Conservation (phyloP, 768 basidiomycete genomes). For the Naematelia aurantialba region DNA sequence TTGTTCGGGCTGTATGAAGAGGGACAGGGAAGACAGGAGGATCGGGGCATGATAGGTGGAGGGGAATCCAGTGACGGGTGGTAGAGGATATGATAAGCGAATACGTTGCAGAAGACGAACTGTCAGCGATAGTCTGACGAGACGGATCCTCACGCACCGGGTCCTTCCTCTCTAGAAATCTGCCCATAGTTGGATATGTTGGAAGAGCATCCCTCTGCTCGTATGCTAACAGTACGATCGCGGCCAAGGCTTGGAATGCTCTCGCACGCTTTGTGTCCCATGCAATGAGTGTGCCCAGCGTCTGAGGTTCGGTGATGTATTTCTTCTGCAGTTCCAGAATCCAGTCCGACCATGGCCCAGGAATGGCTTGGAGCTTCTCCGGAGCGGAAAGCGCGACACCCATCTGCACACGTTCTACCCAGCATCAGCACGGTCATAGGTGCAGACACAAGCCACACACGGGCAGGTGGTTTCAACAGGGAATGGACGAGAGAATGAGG, state of each 20-base stretch:
- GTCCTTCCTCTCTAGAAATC: constrained; percentile 24
- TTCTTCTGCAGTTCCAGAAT: constrained; percentile 60
- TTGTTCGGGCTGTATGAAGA: constrained; percentile 16
- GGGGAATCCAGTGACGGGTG: no score
- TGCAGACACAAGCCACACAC: not conserved
- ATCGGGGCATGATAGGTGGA: not conserved
- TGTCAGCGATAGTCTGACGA: not conserved
- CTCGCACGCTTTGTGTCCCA: constrained; percentile 70
- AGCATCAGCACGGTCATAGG: not conserved
- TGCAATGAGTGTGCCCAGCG: constrained; percentile 57
- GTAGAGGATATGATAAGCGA: not conserved
- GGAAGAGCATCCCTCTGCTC: constrained; percentile 5
- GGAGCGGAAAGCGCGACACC: constrained; percentile 71
- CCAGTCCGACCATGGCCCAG: constrained; percentile 68
- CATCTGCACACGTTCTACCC: constrained; percentile 64
- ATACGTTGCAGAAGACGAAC: not conserved
- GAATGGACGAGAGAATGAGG: not conserved
- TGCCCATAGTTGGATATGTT: constrained; percentile 1
- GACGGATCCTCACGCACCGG: constrained; percentile 13
- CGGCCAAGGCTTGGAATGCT: constrained; percentile 70
- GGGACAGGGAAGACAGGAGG: not conserved
- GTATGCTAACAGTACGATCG: constrained; percentile 55
- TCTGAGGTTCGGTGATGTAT: constrained; percentile 61
- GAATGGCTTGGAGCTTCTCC: constrained; percentile 75
- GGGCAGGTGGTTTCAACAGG: not conserved